A percentile compares a stretch with the other conserved stretches of the same genome.
Conservation (phyloP, 331 rosid genomes). For the Dryas integrifolia region DNA sequence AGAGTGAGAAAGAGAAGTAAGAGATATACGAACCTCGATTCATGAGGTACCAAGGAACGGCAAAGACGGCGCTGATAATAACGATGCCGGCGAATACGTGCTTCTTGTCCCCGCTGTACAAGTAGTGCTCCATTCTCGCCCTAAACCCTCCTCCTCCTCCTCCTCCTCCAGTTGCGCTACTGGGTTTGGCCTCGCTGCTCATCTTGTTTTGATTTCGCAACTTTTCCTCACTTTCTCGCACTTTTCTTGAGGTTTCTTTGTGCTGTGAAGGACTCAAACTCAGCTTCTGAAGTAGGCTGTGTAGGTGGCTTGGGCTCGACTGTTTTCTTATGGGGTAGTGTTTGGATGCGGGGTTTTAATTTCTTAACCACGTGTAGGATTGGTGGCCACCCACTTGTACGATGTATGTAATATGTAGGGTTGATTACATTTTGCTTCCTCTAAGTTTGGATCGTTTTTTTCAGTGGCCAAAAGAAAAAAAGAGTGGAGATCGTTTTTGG, state of each 20-base stretch:
- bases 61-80: conserved; percentile 50
- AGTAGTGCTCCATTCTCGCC: conserved; percentile 49
- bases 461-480: too few relatives aligned
- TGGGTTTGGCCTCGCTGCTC: conserved; percentile 51
- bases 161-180: conserved; percentile 1
- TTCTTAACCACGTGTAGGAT: conserved; percentile 5
- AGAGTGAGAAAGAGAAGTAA: neutral
- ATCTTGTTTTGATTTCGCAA: conserved; percentile 21
- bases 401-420: too few relatives aligned
- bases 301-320: neutral
- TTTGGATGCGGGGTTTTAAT: neutral
- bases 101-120: conserved; percentile 77
- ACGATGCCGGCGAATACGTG: conserved; percentile 69
- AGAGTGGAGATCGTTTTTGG: too few relatives aligned
- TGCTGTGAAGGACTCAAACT: neutral
- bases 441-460: too few relatives aligned
- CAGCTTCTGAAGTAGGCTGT: neutral
- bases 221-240: neutral
- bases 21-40: conserved; percentile 46
- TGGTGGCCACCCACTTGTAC: neutral
- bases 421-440: too few relatives aligned
- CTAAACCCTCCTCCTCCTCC: conserved; percentile 41
- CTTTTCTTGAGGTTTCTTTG: neutral
- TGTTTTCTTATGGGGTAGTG: neutral
- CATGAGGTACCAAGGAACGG: conserved; percentile 70